Conservation (phyloP, 441 rosid species). For the Dalechampia spathulata region DNA sequence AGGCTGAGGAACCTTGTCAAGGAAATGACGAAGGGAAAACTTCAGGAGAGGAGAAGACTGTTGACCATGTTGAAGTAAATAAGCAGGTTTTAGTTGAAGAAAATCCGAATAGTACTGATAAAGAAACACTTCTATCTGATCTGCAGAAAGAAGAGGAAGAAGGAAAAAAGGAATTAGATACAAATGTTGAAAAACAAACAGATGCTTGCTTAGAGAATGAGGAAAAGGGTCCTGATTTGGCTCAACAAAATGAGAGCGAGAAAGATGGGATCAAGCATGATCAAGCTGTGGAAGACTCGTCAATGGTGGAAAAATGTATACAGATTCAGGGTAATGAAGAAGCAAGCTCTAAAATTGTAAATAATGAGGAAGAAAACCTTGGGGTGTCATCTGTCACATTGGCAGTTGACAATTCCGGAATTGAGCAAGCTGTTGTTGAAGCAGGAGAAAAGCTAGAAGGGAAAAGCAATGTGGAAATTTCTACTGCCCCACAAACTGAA, state of each 20-base stretch:
- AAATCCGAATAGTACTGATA: constrained; percentile 15
- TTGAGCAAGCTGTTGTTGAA: constrained; percentile 11
- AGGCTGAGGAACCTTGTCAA: constrained; percentile 10
- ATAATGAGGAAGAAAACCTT: constrained; percentile 13
- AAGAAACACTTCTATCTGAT: constrained; percentile 14
- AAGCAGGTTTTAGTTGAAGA: constrained; percentile 15
- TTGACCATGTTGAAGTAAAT: constrained; percentile 9
- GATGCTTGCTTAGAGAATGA: constrained; percentile 11
- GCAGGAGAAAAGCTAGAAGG: constrained; percentile 16
- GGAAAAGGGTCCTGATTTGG: constrained; percentile 15
- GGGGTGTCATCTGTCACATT: constrained; percentile 11
- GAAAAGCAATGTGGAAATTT: constrained; percentile 6
- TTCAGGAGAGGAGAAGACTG: constrained; percentile 8
- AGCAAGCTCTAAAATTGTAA: constrained; percentile 12
- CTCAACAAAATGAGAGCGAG: constrained; percentile 12
- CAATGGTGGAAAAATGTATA: constrained; percentile 12
- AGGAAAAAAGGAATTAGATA: constrained; percentile 11
- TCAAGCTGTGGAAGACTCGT: constrained; percentile 9
- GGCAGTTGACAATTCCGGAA: constrained; percentile 15
- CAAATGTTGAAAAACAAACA: constrained; percentile 14
- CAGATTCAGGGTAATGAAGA: constrained; percentile 18
- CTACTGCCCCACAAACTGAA: constrained; percentile 11
- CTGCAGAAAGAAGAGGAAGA: constrained; percentile 1
- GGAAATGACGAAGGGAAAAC: constrained; percentile 12
- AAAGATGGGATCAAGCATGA: constrained; percentile 2